These are phyloP conservation scores for Monosporascus sp. DNA, from an alignment of 2,329 filamentous ascomycete genomes.

Conservation along the genomic window DNA sequence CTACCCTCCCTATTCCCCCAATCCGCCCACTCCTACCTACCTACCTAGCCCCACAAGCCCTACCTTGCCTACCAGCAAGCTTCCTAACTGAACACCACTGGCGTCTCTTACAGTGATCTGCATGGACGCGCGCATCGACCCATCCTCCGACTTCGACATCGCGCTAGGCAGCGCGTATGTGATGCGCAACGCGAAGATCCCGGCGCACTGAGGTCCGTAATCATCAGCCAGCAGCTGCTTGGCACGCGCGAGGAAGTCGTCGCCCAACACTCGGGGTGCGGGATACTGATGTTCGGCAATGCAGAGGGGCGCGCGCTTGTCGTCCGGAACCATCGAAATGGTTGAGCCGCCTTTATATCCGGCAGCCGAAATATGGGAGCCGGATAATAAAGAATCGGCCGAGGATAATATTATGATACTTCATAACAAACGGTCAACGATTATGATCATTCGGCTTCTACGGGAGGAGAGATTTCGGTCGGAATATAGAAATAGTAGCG, in stretches of 20 bases:
- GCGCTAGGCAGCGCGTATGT: slow-evolving; percentile 72
- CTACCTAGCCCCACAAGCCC: neutral
- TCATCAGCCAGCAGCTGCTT: slow-evolving; percentile 75
- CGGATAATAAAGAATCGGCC: too few relatives aligned
- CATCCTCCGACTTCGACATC: slow-evolving; percentile 64
- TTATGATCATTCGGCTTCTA: too few relatives aligned
- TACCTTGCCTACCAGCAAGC: neutral
- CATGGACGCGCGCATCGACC: slow-evolving; percentile 74
- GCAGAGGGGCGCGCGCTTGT: slow-evolving; percentile 50
- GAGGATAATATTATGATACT: too few relatives aligned
- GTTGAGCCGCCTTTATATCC: too few relatives aligned
- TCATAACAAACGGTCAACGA: too few relatives aligned
- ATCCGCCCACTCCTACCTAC: slow-evolving; percentile 4
- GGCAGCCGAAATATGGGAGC: too few relatives aligned
- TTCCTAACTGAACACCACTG: slow-evolving; percentile 8
- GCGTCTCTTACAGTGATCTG: slow-evolving; percentile 53
- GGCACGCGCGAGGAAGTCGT: slow-evolving; percentile 71
- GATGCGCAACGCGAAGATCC: slow-evolving; percentile 68
- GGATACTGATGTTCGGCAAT: slow-evolving; percentile 66
- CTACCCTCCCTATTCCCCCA: neutral
- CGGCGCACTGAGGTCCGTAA: slow-evolving; percentile 63
- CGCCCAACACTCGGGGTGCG: slow-evolving; percentile 70
- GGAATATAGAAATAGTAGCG: too few relatives aligned
- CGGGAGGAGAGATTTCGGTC: too few relatives aligned
- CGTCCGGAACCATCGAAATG: slow-evolving; percentile 39